Conservation (phyloP, 306 rosid species). For the Myrica gale region DNA sequence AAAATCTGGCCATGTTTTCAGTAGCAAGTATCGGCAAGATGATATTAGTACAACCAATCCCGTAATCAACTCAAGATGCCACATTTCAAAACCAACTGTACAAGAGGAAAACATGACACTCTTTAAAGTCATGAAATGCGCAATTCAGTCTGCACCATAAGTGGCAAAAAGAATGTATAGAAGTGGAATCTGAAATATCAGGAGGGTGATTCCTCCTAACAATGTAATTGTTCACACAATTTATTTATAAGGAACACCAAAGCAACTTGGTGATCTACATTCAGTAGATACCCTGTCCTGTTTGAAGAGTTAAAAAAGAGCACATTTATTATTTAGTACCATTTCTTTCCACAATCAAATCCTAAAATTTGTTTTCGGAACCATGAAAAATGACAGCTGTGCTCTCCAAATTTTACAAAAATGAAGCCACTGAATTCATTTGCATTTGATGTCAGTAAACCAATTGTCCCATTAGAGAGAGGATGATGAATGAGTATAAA, state of each 20-base stretch:
- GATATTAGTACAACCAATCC: conserved; percentile 74
- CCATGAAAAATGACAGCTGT: neutral
- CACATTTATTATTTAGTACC: neutral
- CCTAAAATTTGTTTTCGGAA: neutral
- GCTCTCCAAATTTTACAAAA: conserved; percentile 2
- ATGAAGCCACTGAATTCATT: neutral
- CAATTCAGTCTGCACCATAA: conserved; percentile 4
- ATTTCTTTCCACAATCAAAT: neutral
- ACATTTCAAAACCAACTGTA: conserved; percentile 81
- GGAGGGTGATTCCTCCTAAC: neutral
- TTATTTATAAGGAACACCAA: neutral
- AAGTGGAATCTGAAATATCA: neutral
- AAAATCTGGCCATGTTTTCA: conserved; percentile 82
- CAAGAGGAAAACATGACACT: conserved; percentile 11
- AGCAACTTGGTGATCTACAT: neutral
- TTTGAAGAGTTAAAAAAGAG: neutral
- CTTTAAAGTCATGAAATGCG: conserved; percentile 13
- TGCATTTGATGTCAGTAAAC: neutral
- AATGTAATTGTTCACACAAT: neutral
- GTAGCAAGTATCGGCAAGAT: conserved; percentile 58
- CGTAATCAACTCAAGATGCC: conserved; percentile 90
- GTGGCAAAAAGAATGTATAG: neutral
- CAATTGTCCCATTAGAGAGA: conserved; percentile 5
- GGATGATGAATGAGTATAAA: neutral
- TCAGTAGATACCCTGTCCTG: neutral